Conservation (phyloP, 306 rosid genomes). For the Argentina anserina region DNA sequence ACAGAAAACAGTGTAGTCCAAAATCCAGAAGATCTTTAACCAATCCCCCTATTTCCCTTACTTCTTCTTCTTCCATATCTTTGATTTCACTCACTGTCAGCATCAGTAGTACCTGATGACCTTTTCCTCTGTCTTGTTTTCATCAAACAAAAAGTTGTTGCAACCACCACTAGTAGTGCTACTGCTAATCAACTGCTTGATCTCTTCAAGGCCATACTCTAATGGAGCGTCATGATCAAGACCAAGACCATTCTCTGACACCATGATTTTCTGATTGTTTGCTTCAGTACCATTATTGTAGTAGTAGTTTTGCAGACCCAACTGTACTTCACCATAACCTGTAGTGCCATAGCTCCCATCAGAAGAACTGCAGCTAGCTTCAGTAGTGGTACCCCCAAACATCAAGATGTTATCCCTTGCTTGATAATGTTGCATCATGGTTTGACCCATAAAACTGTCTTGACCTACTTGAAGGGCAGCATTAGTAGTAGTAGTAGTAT, state of each 20-base stretch:
- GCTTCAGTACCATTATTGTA: slow-evolving; percentile 34
- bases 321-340: slow-evolving; percentile 16
- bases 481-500: slow-evolving; percentile 3
- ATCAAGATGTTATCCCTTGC: slow-evolving; percentile 29
- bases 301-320: slow-evolving; percentile 19
- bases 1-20: slow-evolving; percentile 18
- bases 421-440: slow-evolving; percentile 28
- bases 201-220: slow-evolving; percentile 65
- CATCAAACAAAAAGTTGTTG: slow-evolving; percentile 60
- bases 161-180: slow-evolving; percentile 12
- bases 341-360: slow-evolving; percentile 39
- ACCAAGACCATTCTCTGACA: slow-evolving; percentile 34
- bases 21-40: slow-evolving; percentile 23
- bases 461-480: slow-evolving; percentile 31
- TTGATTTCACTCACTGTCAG: slow-evolving; percentile 39
- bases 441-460: slow-evolving; percentile 37
- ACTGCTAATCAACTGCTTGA: slow-evolving; percentile 55
- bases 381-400: slow-evolving; percentile 39
- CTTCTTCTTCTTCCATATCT: slow-evolving; percentile 28
- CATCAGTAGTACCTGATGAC: slow-evolving; percentile 48
- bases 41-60: background rate
- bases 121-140: slow-evolving; percentile 52
- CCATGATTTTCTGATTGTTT: slow-evolving; percentile 28
- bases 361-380: slow-evolving; percentile 65
- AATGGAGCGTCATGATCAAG: slow-evolving; percentile 35